Conservation (phyloP, 441 rosid genomes). For the Pelargonium australe region DNA sequence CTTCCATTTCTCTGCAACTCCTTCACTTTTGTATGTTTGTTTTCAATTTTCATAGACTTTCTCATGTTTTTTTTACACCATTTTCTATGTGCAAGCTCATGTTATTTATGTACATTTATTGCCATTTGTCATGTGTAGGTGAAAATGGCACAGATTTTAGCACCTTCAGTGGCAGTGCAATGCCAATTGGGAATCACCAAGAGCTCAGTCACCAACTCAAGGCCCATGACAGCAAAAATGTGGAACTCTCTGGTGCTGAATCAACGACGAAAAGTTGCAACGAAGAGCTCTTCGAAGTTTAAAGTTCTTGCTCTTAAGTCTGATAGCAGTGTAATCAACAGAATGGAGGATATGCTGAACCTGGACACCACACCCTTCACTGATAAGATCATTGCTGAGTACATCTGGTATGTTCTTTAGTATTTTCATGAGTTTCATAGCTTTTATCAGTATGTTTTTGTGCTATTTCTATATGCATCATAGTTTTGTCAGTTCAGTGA, state of each 20-base stretch:
- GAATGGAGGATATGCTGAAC: slow-evolving; percentile 70
- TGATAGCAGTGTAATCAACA: slow-evolving; percentile 59
- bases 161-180: slow-evolving; percentile 41
- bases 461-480: too few relatives aligned
- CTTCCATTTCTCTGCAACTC: not conserved
- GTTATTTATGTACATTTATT: too few relatives aligned
- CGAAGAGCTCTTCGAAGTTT: slow-evolving; percentile 41
- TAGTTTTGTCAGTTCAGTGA: too few relatives aligned
- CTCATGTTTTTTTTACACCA: too few relatives aligned
- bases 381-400: slow-evolving; percentile 82
- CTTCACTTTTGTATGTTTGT: not conserved
- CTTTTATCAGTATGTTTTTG: not conserved
- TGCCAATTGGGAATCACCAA: slow-evolving; percentile 71
- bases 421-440: not conserved
- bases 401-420: slow-evolving; percentile 57
- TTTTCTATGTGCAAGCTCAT: not conserved
- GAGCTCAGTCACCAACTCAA: slow-evolving; percentile 32
- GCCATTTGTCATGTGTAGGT: not conserved
- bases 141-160: slow-evolving; percentile 81
- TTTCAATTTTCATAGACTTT: not conserved
- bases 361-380: slow-evolving; percentile 73
- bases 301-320: slow-evolving; percentile 60
- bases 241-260: slow-evolving; percentile 53
- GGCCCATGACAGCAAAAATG: slow-evolving; percentile 48
- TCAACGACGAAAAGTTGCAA: slow-evolving; percentile 51